Conservation (phyloP, 345 rosid species). For the Isatis tinctoria region DNA sequence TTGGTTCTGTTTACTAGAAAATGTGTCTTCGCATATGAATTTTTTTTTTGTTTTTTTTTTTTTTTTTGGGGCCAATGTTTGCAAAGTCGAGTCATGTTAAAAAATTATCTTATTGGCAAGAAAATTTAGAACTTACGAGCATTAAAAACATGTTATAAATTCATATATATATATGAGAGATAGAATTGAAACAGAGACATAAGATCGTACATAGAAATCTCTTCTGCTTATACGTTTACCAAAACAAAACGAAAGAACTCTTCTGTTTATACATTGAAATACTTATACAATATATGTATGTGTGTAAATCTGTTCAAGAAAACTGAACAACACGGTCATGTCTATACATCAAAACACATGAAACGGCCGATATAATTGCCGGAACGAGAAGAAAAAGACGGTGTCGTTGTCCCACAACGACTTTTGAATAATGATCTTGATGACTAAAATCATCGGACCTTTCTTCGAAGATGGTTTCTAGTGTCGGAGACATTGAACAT, state of each 20-base stretch:
- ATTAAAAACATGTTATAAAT: background rate
- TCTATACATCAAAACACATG: conserved; percentile 36
- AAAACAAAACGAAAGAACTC: conserved; percentile 5
- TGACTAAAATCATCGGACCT: conserved; percentile 23
- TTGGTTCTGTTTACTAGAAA: background rate
- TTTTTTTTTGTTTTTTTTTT: too few species aligned
- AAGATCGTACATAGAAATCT: background rate
- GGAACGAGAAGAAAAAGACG: conserved; percentile 41
- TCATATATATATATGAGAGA: background rate
- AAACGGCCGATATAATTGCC: conserved; percentile 29
- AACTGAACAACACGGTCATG: conserved; percentile 27
- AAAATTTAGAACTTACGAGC: background rate
- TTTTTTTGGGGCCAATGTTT: background rate
- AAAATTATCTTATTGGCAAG: background rate
- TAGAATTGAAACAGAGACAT: background rate
- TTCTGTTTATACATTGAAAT: background rate
- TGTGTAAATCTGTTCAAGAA: conserved; percentile 10
- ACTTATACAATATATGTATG: background rate
- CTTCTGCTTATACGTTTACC: conserved; percentile 10
- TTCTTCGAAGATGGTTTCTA: conserved; percentile 54
- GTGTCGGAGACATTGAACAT: conserved; percentile 33
- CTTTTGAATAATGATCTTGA: background rate
- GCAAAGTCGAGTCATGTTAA: background rate
- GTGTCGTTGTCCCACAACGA: conserved; percentile 20
- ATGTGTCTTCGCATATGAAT: background rate